A percentile compares a stretch with the other conserved stretches of the same genome.
phyloP scores from a whole-genome alignment of 2,329 filamentous ascomycete species.

The Biscogniauxia sp. region DNA sequence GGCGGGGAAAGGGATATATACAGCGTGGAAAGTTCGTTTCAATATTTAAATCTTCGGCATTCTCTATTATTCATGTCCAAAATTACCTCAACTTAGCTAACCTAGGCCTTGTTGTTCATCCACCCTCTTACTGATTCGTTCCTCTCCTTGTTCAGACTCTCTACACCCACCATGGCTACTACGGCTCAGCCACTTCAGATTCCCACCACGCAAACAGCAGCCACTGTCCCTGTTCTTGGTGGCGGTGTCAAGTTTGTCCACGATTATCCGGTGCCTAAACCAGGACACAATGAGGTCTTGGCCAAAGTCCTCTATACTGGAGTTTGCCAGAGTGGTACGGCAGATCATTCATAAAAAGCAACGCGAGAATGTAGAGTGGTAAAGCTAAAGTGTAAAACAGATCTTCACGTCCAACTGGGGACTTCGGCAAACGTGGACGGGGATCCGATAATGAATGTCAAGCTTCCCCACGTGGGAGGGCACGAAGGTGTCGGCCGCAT shows the following conservation, averaged over 20 bases:
- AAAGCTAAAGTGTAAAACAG: conserved; percentile 19
- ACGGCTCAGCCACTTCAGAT: too few relatives aligned
- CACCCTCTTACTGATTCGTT: too few relatives aligned
- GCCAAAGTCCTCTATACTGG: conserved; percentile 44
- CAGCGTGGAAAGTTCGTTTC: too few relatives aligned
- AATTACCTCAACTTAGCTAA: too few relatives aligned
- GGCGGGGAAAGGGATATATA: too few relatives aligned
- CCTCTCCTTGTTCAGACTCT: too few relatives aligned
- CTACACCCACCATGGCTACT: too few relatives aligned
- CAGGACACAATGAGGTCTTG: conserved; percentile 40
- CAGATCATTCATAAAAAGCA: background rate
- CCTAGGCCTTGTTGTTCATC: too few relatives aligned
- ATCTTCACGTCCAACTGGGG: conserved; percentile 40
- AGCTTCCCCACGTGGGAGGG: conserved; percentile 43
- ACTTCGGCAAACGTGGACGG: conserved; percentile 31
- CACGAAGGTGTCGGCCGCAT: conserved; percentile 45
- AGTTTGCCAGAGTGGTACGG: conserved; percentile 42
- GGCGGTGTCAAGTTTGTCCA: conserved; percentile 32
- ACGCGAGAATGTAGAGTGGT: too few relatives aligned
- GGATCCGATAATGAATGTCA: conserved; percentile 43
- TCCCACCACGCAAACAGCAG: conserved; percentile 34
- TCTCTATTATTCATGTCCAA: too few relatives aligned
- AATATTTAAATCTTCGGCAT: too few relatives aligned
- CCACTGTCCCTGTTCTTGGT: conserved; percentile 39
- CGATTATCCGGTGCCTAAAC: conserved; percentile 40